Conservation (phyloP, 176 grass and related monocot species). For the Ampelocalamus luodianensis region DNA sequence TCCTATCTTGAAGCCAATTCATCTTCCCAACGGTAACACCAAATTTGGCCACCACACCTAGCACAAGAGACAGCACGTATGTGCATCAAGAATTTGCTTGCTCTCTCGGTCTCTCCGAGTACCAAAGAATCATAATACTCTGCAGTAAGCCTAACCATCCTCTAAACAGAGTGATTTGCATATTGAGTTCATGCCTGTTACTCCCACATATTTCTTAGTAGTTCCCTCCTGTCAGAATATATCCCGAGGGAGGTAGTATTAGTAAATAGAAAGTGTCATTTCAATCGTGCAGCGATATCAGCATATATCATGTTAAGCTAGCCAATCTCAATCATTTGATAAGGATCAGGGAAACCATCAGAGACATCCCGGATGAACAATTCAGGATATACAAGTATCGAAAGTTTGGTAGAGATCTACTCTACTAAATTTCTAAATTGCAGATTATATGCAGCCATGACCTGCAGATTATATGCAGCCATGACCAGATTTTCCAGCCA, state of each 20-base stretch:
- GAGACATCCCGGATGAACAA: not conserved
- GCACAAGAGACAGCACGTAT: constrained; percentile 30
- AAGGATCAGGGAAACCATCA: not conserved
- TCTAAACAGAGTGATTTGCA: no score
- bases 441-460: no score
- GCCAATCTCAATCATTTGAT: not conserved
- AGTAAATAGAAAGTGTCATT: not conserved
- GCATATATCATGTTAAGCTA: constrained; percentile 5
- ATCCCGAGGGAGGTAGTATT: not conserved
- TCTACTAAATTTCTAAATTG: no score
- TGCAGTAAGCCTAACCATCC: constrained; percentile 58
- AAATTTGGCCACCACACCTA: constrained; percentile 86
- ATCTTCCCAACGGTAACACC: constrained; percentile 82
- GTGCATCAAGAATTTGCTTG: not conserved
- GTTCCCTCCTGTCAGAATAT: constrained; percentile 58
- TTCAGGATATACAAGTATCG: no score
- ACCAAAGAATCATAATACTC: not conserved
- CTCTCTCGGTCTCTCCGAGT: not conserved
- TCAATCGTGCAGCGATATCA: not conserved
- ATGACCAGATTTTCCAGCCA: no score
- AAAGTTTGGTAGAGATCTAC: no score
- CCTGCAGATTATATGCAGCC: no score
- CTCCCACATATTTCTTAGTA: no score
- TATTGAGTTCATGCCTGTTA: no score
- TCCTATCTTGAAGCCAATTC: constrained; percentile 71